Percentiles rank a stretch among this genome's conserved stretches.
Evolutionary conservation across 176 grass and related monocot species (phyloP).

Genomic region (Aegilops tauschii): DNA sequence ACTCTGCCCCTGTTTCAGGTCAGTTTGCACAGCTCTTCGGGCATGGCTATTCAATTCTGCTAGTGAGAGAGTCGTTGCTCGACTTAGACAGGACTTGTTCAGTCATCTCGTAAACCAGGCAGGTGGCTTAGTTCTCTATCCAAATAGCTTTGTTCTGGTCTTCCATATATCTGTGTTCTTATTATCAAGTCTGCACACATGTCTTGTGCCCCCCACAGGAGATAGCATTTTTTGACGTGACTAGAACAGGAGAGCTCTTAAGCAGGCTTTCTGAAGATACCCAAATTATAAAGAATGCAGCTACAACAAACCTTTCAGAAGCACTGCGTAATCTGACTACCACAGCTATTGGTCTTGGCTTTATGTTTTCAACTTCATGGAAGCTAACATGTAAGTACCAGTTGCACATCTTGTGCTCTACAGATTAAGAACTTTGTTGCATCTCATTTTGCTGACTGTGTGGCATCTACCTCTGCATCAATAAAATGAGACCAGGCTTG

Average conservation of each 20-base stretch:
- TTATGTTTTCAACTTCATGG: conserved; percentile 99
- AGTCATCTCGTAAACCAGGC: conserved; percentile 92
- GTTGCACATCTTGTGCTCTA: conserved; percentile 19
- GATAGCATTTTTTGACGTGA: conserved; percentile 98
- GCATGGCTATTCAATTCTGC: conserved; percentile 95
- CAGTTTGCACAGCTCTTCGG: conserved; percentile 77
- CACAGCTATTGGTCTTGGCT: conserved; percentile 83
- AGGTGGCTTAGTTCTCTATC: background rate
- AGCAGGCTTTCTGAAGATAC: conserved; percentile 99
- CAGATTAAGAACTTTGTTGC: background rate
- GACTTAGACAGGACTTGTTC: conserved; percentile 94
- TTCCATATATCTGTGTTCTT: background rate
- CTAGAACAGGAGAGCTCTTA: conserved; percentile 92
- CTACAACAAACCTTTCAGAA: conserved; percentile 96
- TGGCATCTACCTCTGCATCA: background rate
- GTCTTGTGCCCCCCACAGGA: conserved; percentile 52
- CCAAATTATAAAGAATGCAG: conserved; percentile 98
- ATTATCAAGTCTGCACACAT: background rate
- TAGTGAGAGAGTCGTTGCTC: conserved; percentile 95
- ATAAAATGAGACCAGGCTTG: background rate
- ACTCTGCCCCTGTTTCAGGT: conserved; percentile 53
- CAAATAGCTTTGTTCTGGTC: background rate
- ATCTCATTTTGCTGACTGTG: too few species aligned
- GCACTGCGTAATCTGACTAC: conserved; percentile 84
- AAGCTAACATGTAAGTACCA: conserved; percentile 83